Conservation (phyloP, 441 rosid genomes). For the Jatropha podagrica region DNA sequence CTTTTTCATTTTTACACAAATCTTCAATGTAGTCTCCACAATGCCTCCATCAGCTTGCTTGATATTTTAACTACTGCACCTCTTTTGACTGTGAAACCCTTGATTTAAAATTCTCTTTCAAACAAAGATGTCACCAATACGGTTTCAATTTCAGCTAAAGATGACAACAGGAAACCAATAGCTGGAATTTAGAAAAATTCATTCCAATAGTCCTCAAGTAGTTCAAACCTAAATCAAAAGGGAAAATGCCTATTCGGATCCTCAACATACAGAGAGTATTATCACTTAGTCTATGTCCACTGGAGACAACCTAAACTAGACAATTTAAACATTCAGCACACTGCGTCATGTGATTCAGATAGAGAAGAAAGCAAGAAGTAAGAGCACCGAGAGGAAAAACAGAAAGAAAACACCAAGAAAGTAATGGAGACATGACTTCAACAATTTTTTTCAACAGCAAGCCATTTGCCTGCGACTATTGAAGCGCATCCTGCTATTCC, state of each 20-base stretch:
- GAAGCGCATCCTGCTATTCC: slow-evolving; percentile 36
- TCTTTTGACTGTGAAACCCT: slow-evolving; percentile 19
- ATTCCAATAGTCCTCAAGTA: slow-evolving; percentile 31
- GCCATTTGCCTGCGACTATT: slow-evolving; percentile 32
- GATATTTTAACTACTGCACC: slow-evolving; percentile 25
- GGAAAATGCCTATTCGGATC: slow-evolving; percentile 26
- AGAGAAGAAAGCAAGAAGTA: neutral
- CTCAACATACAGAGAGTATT: slow-evolving; percentile 25
- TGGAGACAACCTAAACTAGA: slow-evolving; percentile 35
- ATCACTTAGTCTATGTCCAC: slow-evolving; percentile 32
- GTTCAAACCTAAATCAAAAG: slow-evolving; percentile 31
- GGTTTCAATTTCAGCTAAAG: slow-evolving; percentile 27
- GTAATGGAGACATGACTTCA: slow-evolving; percentile 21
- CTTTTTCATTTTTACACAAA: slow-evolving; percentile 18
- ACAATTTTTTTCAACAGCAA: slow-evolving; percentile 31
- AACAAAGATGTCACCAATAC: slow-evolving; percentile 25
- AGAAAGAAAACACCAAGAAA: slow-evolving; percentile 18
- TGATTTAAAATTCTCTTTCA: slow-evolving; percentile 30
- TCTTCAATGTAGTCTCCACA: slow-evolving; percentile 22
- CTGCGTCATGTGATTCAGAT: slow-evolving; percentile 5
- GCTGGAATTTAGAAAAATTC: slow-evolving; percentile 23
- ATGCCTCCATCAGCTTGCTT: slow-evolving; percentile 19
- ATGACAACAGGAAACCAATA: slow-evolving; percentile 23
- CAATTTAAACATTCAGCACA: slow-evolving; percentile 18
- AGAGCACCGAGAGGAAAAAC: neutral